phyloP scores from a whole-genome alignment of 768 basidiomycete genomes.

The Trametes maxima region DNA sequence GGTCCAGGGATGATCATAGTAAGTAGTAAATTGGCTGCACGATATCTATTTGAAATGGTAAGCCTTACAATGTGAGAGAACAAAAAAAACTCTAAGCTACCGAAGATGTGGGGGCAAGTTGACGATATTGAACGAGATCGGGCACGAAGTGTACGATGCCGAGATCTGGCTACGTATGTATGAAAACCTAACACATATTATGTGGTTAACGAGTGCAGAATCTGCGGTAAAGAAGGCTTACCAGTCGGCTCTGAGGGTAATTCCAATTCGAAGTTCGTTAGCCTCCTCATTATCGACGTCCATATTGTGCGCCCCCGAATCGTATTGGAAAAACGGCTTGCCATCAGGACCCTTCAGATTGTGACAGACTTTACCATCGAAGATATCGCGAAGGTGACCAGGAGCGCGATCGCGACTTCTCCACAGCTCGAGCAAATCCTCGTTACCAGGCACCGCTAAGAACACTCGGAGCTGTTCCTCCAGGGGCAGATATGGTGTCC shows the following conservation, averaged over 20 bases:
- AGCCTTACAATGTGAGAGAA: slow-evolving; percentile 36
- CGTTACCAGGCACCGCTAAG: no score
- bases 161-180: slow-evolving; percentile 39
- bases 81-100: slow-evolving; percentile 26
- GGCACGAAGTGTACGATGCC: slow-evolving; percentile 39
- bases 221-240: slow-evolving; percentile 17
- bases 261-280: slow-evolving; percentile 34
- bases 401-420: no score
- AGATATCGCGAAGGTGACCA: no score
- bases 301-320: no score
- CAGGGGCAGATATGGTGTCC: no score
- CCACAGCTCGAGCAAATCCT: no score
- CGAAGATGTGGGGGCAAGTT: slow-evolving; percentile 34
- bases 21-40: not conserved
- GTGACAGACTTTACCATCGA: no score
- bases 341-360: slow-evolving; percentile 35
- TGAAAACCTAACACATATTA: slow-evolving; percentile 36
- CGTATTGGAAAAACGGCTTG: slow-evolving; percentile 32
- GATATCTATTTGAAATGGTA: slow-evolving; percentile 25
- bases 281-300: slow-evolving; percentile 12
- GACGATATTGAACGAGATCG: slow-evolving; percentile 37
- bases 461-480: no score
- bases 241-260: slow-evolving; percentile 38
- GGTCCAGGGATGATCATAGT: slow-evolving; percentile 19
- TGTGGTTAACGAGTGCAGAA: not conserved